Conservation (phyloP, 2,329 filamentous ascomycete genomes). For the Claviceps monticola region DNA sequence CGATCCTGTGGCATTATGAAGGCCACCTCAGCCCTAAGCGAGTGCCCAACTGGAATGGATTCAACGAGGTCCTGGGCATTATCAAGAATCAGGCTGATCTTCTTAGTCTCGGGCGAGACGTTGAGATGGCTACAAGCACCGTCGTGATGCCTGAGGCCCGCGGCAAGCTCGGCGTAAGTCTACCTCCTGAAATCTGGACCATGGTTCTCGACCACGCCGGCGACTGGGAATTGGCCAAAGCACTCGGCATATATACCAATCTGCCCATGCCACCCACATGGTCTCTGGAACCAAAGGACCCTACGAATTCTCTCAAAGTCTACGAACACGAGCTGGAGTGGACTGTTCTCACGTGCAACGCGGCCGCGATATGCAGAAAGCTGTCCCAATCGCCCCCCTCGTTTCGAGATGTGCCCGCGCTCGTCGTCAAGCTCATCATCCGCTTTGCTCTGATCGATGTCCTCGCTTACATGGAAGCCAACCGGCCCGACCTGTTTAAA, state of each 20-base stretch:
- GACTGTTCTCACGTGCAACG: constrained; percentile 61
- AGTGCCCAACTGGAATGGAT: constrained; percentile 46
- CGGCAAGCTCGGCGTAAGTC: constrained; percentile 25
- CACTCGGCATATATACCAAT: constrained; percentile 67
- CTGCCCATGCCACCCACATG: constrained; percentile 60
- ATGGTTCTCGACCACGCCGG: constrained; percentile 71
- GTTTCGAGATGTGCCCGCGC: constrained; percentile 57
- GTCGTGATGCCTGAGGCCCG: constrained; percentile 20
- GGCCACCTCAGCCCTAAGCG: constrained; percentile 33
- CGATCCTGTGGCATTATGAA: constrained; percentile 72
- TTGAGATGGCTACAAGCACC: constrained; percentile 38
- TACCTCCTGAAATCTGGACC: constrained; percentile 82
- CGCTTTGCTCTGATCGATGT: constrained; percentile 76
- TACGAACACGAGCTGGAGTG: constrained; percentile 74
- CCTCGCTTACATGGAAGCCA: constrained; percentile 51
- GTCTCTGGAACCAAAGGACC: constrained; percentile 42
- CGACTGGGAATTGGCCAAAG: constrained; percentile 83
- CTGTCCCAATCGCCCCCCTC: constrained; percentile 57
- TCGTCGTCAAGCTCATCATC: constrained; percentile 80
- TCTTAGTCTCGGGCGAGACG: constrained; percentile 57
- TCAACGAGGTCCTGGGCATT: constrained; percentile 58
- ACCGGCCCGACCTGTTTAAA: constrained; percentile 63
- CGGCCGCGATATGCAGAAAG: constrained; percentile 58
- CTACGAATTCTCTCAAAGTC: constrained; percentile 51
- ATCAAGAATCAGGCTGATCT: constrained; percentile 68